Conservation (phyloP, 495 filamentous ascomycete species). For the Aspergillus conjunctus region DNA sequence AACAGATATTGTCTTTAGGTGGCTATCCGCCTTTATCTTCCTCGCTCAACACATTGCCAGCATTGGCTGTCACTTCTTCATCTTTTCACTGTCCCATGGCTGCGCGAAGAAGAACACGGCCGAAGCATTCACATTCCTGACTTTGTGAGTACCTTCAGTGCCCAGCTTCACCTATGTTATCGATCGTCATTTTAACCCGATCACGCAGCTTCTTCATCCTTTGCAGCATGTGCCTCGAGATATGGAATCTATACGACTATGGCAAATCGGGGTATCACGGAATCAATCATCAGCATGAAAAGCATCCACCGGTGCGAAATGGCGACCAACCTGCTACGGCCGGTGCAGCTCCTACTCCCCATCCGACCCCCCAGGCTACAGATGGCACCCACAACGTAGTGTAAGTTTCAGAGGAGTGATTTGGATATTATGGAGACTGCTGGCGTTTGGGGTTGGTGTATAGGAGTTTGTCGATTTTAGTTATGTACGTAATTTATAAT, state of each 20-base stretch:
- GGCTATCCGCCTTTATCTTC: constrained; percentile 27
- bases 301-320: not conserved
- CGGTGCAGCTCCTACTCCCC: not conserved
- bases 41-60: constrained; percentile 18
- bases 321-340: not conserved
- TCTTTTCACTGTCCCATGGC: not conserved
- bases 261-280: not conserved
- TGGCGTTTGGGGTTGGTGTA: too few species aligned
- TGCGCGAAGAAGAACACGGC: constrained; percentile 14
- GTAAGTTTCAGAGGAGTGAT: not conserved
- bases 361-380: not conserved
- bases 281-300: not conserved
- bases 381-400: not conserved
- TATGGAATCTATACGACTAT: not conserved
- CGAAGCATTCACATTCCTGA: constrained; percentile 17
- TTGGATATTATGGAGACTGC: too few species aligned
- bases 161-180: too few species aligned
- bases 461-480: too few species aligned
- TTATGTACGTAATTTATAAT: too few species aligned
- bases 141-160: constrained; percentile 15
- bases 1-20: constrained; percentile 9
- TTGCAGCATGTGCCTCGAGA: constrained; percentile 3
- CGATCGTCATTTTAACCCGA: not conserved
- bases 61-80: constrained; percentile 7
- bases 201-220: not conserved